Evolutionary conservation across 345 rosid species (phyloP), one percentile per base, ranked within the genome.

Genomic region (Linum usitatissimum): DNA sequence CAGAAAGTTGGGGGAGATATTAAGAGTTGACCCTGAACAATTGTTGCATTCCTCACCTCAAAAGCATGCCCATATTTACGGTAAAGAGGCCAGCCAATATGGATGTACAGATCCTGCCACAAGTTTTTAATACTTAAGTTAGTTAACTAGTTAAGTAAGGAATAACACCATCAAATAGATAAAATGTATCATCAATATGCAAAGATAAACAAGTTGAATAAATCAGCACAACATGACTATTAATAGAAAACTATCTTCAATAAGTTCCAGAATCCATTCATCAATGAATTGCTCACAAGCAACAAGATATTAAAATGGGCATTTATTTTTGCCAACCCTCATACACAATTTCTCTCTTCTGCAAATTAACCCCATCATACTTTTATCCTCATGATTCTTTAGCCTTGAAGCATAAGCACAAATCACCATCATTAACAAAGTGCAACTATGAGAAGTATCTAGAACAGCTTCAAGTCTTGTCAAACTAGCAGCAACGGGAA

Each of bases 31-130:
- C 9, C 59, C 30, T 14, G 42, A 54, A 60, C 59, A 23, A 48
- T 34, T 2, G 56, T 19, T 18, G 17, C 36, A 64, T 54, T 10
- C 49, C 81, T 77, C 73, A 90, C 99, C 92, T 93, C 99, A 77
- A 90, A 93, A 58, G 97, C 99, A 77, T 90, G 99, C 14, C 95
- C 91, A 64, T 90, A 82, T 71, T 83, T 90, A 62, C 95, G 82
- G 71, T 90, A 93, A 71, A 93, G 72, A 68, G 99, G 99, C 99
- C 97, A 87, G 62, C 91, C 92, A 62, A 93, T 83, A 71, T 83
- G 68, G 66, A 87, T 62, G 70, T 93, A 93, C 74, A 93, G 63
- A 39, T 90, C 99, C 99, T 93, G 84, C 30, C 18, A 64, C 30
- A 28, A 62, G 59, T 45, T 55, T 51, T 21, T 20, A 60, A 48